These are phyloP conservation scores for Colletotrichum sp. DNA, from an alignment of 2,329 filamentous ascomycete genomes.

Conservation along the genomic window DNA sequence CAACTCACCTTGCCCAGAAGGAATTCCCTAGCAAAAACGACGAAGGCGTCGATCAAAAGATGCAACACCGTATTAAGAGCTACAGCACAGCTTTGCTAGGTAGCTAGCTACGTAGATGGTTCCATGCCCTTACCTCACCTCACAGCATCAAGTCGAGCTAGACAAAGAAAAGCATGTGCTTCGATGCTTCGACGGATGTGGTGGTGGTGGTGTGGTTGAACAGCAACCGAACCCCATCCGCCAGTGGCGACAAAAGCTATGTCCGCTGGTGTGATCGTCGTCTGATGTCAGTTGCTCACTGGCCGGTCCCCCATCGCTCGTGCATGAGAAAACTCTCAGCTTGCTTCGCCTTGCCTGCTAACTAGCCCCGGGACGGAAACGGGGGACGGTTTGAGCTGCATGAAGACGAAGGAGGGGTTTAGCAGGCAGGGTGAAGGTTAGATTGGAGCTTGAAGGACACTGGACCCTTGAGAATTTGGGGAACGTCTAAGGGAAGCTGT, in stretches of 20 bases:
- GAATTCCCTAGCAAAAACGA: background rate
- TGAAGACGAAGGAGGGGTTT: background rate
- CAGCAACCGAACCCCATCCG: background rate
- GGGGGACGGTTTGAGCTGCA: background rate
- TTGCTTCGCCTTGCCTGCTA: background rate
- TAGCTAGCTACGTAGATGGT: background rate
- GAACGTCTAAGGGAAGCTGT: background rate
- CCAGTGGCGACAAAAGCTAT: background rate
- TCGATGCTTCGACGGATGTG: background rate
- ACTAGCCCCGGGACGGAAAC: background rate
- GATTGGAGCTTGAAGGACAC: background rate
- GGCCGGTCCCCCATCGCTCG: background rate
- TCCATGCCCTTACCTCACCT: background rate
- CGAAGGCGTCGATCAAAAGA: background rate
- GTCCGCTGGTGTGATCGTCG: conserved; percentile 4
- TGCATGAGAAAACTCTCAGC: background rate
- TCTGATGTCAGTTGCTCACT: background rate
- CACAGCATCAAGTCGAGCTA: background rate
- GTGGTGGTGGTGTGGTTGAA: background rate
- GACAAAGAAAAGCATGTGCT: background rate
- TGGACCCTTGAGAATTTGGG: background rate
- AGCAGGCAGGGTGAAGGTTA: background rate
- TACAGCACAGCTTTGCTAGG: no score
- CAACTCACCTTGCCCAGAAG: background rate
- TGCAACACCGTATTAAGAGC: no score